These are phyloP conservation scores for Parastagonospora nodorum DNA, from an alignment of 2,329 filamentous ascomycete genomes.

Conservation along the genomic window DNA sequence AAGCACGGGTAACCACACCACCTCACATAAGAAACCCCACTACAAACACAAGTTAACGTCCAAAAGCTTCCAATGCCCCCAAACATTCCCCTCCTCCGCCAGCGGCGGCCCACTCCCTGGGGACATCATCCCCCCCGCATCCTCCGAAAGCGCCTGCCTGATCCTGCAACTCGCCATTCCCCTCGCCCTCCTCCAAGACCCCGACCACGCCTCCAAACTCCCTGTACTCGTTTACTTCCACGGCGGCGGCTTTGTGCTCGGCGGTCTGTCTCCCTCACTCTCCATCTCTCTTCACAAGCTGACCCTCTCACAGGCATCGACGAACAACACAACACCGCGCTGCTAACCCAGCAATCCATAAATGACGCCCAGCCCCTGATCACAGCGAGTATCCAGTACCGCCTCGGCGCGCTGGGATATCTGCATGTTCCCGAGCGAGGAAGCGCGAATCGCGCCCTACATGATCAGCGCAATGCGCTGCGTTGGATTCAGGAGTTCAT, in stretches of 20 bases:
- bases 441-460: conserved; percentile 32
- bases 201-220: background rate
- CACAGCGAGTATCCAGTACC: conserved; percentile 28
- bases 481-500: conserved; percentile 45
- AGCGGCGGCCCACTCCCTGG: conserved; percentile 19
- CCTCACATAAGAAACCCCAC: background rate
- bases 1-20: conserved; percentile 13
- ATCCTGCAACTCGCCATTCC: conserved; percentile 32
- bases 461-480: conserved; percentile 42
- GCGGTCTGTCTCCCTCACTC: conserved; percentile 1
- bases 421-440: conserved; percentile 49
- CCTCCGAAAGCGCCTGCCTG: conserved; percentile 21
- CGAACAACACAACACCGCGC: conserved; percentile 26
- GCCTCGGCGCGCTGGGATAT: conserved; percentile 32
- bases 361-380: conserved; percentile 19
- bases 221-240: conserved; percentile 48
- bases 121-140: conserved; percentile 2
- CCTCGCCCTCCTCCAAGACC: background rate
- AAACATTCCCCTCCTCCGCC: conserved; percentile 7
- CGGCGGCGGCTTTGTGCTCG: conserved; percentile 56
- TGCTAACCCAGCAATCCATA: conserved; percentile 31
- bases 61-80: conserved; percentile 18
- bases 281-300: no score
- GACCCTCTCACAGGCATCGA: conserved; percentile 15
- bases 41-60: no score